Conservation (phyloP, 257 asterid species). For the Gardenia jasminoides region DNA sequence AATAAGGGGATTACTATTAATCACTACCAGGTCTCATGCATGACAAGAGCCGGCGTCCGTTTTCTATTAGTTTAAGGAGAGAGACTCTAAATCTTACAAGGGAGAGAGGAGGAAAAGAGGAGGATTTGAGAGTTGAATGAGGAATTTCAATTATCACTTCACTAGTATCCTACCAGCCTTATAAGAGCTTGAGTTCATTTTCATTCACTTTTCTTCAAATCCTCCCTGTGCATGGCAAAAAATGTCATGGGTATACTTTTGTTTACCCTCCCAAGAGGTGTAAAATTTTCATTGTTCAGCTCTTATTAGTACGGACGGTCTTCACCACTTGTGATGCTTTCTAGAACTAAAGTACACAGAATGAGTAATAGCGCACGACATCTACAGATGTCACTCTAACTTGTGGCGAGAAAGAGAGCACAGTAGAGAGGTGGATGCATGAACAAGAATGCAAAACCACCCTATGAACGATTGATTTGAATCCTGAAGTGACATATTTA, state of each 20-base stretch:
- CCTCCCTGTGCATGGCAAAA: no score
- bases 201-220: no score
- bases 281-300: background rate
- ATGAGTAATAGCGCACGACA: background rate
- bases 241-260: background rate
- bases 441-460: conserved; percentile 4
- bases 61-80: no score
- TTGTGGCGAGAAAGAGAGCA: background rate
- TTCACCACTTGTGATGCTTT: background rate
- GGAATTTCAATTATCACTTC: no score
- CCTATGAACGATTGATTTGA: conserved; percentile 8
- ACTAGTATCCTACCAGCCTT: no score
- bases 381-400: background rate
- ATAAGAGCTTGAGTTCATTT: no score
- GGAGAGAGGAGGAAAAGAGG: no score
- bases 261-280: no score
- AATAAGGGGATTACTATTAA: background rate
- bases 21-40: background rate
- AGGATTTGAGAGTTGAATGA: no score
- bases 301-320: background rate
- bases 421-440: background rate
- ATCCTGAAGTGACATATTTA: conserved; percentile 14
- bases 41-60: background rate
- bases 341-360: background rate
- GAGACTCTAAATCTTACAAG: no score